Percentiles rank a stretch among this genome's conserved stretches.
phyloP scores from a whole-genome alignment of 306 rosid species.

The Castanopsis chinensis region DNA sequence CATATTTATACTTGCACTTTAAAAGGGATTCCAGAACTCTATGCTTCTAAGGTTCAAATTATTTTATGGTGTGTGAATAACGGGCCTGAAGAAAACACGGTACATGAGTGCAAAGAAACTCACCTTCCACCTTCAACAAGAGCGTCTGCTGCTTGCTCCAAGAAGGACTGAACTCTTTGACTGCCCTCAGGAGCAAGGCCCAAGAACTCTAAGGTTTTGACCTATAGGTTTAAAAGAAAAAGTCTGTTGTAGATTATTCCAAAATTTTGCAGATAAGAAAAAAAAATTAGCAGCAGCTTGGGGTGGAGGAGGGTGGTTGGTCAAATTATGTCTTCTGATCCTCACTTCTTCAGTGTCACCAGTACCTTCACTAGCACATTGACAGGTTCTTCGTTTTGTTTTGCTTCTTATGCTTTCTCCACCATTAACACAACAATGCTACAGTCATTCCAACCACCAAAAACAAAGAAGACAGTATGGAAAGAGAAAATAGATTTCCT shows the following conservation, averaged over 20 bases:
- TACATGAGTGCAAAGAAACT: conserved; percentile 32
- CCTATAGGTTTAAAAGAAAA: conserved; percentile 36
- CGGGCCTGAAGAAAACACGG: background rate
- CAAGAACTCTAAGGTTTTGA: conserved; percentile 63
- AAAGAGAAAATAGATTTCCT: too few relatives aligned
- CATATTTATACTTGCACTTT: too few relatives aligned
- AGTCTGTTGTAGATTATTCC: background rate
- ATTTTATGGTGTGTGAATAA: background rate
- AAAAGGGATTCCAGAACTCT: background rate
- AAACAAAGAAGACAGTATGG: too few relatives aligned
- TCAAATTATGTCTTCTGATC: too few relatives aligned
- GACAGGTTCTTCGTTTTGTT: too few relatives aligned
- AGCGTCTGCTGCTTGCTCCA: conserved; percentile 90
- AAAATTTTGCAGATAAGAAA: background rate
- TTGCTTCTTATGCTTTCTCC: too few relatives aligned
- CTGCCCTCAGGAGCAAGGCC: conserved; percentile 95
- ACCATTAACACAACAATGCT: too few relatives aligned
- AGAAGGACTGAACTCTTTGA: conserved; percentile 82
- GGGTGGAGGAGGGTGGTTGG: too few relatives aligned
- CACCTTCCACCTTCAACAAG: conserved; percentile 97
- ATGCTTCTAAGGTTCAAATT: background rate
- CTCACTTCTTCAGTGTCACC: too few relatives aligned
- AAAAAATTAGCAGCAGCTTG: background rate
- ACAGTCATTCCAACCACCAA: too few relatives aligned
- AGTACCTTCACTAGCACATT: too few relatives aligned